Evolutionary conservation across 495 filamentous ascomycete species (phyloP), one percentile per base, ranked within the genome.

Genomic region (Rusavskia elegans): DNA sequence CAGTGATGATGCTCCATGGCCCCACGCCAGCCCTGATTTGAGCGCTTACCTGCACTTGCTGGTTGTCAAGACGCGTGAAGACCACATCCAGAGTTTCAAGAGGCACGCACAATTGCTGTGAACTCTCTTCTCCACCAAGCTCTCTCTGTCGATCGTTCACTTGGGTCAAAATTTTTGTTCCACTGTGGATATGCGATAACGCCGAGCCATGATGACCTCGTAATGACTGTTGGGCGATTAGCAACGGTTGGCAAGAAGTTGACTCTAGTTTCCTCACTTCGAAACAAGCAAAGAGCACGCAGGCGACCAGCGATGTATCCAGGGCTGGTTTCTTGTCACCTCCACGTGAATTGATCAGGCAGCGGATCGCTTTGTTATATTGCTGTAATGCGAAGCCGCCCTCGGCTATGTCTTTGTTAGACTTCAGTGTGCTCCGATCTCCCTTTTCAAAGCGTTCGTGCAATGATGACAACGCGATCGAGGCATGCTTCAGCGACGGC

Each of bases 401-500:
- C 16, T 52, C 51, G 5, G 23, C 41, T 19, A 42, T 55, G 5
- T 35, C 39, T 49, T 52, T 52, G 29, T 27, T 48, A 8, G 40
- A 50, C 23, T 53, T 56, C 2, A 52, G 29, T 13, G 56, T 32
- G 21, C 25, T 53, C 9, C 16, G 42, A 41, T 56, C 56, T 10
- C 42, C 49, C 2, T 72, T 71, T 63, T 74, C 69, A 42, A 82
- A 63, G 3, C 74, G 77, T 57, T 81, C 77, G 53, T 83, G 82
- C 23, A 82, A 64, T 1, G 79, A 76, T 45, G 78, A 77, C 25
- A 85, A 64, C 38, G 80, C 81, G 14, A 83, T 69, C 1, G 83
- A 72, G 8, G 82, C 79, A 61, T 85, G 80, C 21, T 77, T 71
- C 41, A 85, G 78, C 5, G 76, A 70, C 4, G 81, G 68, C 59